These are phyloP conservation scores for Begonia fuchsioides DNA, from an alignment of 306 rosid genomes.

Conservation along the genomic window DNA sequence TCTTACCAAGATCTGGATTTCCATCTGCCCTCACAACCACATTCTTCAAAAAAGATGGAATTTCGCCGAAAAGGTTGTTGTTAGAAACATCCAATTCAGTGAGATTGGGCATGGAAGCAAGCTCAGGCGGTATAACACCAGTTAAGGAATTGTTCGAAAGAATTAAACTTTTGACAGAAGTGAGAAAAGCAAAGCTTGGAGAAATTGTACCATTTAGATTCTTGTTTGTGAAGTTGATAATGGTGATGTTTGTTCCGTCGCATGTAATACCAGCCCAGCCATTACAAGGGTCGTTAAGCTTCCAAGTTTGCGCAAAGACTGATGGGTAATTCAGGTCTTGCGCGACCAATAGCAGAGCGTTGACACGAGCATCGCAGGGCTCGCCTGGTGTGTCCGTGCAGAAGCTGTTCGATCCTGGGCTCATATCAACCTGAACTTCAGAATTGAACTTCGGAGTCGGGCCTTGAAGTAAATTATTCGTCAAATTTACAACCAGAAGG, in stretches of 20 bases:
- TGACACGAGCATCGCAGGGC: constrained; percentile 40
- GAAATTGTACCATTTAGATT: constrained; percentile 58
- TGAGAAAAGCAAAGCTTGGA: constrained; percentile 27
- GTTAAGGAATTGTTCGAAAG: constrained; percentile 33
- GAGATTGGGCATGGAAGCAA: constrained; percentile 28
- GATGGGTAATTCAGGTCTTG: constrained; percentile 44
- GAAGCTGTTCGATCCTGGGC: constrained; percentile 20
- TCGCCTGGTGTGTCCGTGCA: constrained; percentile 24
- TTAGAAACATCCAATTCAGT: constrained; percentile 40
- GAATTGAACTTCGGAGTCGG: constrained; percentile 30
- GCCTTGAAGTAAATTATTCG: constrained; percentile 72
- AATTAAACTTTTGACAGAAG: constrained; percentile 24
- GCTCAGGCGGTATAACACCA: constrained; percentile 49
- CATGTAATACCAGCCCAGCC: constrained; percentile 51
- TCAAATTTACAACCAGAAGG: constrained; percentile 31
- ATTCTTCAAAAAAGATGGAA: constrained; percentile 28
- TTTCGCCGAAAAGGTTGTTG: constrained; percentile 34
- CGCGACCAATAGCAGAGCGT: constrained; percentile 24
- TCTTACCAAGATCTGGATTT: constrained; percentile 55
- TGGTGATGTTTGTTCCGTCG: constrained; percentile 13
- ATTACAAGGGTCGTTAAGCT: constrained; percentile 59
- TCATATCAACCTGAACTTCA: constrained; percentile 27
- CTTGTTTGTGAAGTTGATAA: constrained; percentile 43
- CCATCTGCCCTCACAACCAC: constrained; percentile 28
- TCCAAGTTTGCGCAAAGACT: constrained; percentile 47